Conservation (phyloP, 2,329 filamentous ascomycete species). For the Tolypocladium album region DNA sequence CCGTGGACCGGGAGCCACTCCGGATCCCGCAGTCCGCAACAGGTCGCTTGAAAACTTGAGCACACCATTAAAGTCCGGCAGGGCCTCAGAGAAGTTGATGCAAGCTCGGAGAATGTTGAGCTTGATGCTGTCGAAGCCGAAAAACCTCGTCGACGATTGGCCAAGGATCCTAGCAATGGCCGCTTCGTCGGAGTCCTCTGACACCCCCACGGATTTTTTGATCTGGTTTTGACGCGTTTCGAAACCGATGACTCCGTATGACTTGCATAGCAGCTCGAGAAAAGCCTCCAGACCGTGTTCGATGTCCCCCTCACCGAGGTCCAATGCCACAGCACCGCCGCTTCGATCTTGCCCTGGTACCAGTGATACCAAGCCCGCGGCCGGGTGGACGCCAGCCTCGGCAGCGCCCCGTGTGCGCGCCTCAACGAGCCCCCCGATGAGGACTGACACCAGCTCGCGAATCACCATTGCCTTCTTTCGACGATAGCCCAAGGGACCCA, state of each 20-base stretch:
- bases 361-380: conserved; percentile 70
- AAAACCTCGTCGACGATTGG: conserved; percentile 49
- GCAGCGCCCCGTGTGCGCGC: conserved; percentile 86
- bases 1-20: conserved; percentile 61
- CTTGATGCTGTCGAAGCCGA: conserved; percentile 73
- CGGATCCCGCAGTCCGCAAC: conserved; percentile 70
- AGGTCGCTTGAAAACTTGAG: conserved; percentile 77
- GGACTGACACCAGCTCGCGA: conserved; percentile 70
- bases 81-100: conserved; percentile 84
- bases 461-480: conserved; percentile 88
- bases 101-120: conserved; percentile 81
- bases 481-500: conserved; percentile 67
- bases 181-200: conserved; percentile 38
- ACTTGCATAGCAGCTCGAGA: conserved; percentile 48
- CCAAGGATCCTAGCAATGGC: conserved; percentile 47
- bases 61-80: conserved; percentile 88
- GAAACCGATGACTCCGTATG: conserved; percentile 52
- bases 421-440: conserved; percentile 79
- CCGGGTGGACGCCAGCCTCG: conserved; percentile 93
- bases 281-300: conserved; percentile 57
- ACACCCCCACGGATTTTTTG: conserved; percentile 6
- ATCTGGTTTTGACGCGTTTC: conserved; percentile 21
- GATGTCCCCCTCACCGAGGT: conserved; percentile 53
- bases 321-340: conserved; percentile 43
- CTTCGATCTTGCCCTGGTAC: conserved; percentile 41